Base-by-base conservation (phyloP, 2,329 filamentous ascomycete species). In the Leptodontidium sp. region DNA sequence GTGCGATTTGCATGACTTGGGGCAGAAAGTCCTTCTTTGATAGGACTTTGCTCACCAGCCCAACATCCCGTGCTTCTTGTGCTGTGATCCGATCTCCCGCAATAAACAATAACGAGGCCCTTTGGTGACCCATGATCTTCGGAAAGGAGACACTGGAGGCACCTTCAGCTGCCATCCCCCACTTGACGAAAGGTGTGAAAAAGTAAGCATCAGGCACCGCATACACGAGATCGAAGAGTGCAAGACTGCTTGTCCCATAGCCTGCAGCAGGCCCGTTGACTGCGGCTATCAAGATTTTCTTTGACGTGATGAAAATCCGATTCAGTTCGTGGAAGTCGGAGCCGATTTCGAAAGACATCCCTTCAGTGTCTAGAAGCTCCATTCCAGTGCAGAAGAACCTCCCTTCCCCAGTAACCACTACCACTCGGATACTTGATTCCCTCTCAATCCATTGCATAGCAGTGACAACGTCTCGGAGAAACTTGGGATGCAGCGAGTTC, bases 131-230 rank as follows among this genome's bases (percentile, higher is more conserved):
- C 74, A 75, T 72, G 21, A 75, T 45, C 40, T 55, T 72, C 7
- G 73, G 64, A 53, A 75, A 73, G 12, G 74, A 61, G 55, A 72
- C 55, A 64, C 73, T 75, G 15, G 74, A 75, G 49, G 68, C 68
- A 43, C 69, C 74, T 67, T 75, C 74, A 17, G 73, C 57, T 4
- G 68, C 65, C 69, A 75, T 75, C 12, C 73, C 70, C 70, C 69
- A 74, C 64, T 75, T 74, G 9, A 75, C 71, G 45, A 75, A 75
- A 1, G 74, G 74, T 14, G 74, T 75, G 64, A 75, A 75, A 63
- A 75, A 74, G 59, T 73, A 75, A 3, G 74, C 73, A 55, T 74
- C 69, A 2, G 73, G 73, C 1, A 74, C 72, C 11, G 69, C 61
- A 55, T 75, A 75, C 4, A 75, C 74, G 9, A 75, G 70, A 68